Evolutionary conservation across 768 basidiomycete genomes (phyloP).

Genomic region (Lentinula boryana): DNA sequence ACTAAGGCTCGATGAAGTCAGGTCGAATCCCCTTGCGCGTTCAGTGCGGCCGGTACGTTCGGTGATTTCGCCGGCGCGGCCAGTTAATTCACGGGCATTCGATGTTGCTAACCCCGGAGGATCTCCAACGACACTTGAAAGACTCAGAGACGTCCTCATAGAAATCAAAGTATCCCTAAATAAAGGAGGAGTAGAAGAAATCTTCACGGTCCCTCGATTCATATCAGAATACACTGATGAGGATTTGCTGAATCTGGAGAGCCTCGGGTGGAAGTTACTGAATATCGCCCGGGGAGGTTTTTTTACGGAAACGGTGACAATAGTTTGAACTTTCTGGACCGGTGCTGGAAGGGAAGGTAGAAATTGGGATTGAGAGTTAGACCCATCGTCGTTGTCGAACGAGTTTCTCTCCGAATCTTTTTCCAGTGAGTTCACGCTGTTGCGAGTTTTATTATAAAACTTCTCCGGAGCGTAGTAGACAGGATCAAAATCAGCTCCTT

Average conservation of each 20-base stretch:
- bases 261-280: background rate
- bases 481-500: slow-evolving; percentile 37
- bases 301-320: background rate
- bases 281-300: background rate
- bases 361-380: slow-evolving; percentile 1
- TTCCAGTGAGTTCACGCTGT: background rate
- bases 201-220: slow-evolving; percentile 15
- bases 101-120: too few relatives aligned
- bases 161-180: background rate
- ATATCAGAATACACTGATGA: slow-evolving; percentile 22
- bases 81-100: too few relatives aligned
- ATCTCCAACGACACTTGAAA: background rate
- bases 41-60: too few relatives aligned
- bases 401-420: background rate
- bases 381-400: background rate
- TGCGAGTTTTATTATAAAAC: slow-evolving; percentile 13
- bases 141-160: background rate
- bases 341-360: background rate
- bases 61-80: too few relatives aligned
- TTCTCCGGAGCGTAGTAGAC: slow-evolving; percentile 25
- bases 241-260: slow-evolving; percentile 5
- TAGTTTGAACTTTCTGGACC: background rate
- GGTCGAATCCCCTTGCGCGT: too few relatives aligned
- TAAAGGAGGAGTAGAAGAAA: slow-evolving; percentile 21
- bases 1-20: background rate